These are phyloP conservation scores for Crepidotus variabilis DNA, from an alignment of 768 basidiomycete species.

Conservation along the genomic window DNA sequence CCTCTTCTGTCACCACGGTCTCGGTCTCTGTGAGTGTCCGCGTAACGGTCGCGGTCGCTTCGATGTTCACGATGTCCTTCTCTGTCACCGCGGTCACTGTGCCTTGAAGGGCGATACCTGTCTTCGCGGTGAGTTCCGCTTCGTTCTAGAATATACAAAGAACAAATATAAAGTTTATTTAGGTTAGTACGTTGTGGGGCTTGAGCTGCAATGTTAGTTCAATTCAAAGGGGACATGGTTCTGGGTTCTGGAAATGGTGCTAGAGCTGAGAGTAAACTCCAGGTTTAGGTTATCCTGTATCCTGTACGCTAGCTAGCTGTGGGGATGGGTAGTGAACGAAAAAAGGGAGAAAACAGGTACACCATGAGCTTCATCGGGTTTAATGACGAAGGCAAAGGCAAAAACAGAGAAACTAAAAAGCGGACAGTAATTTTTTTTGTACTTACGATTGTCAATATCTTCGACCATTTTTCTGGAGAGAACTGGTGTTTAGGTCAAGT, in stretches of 20 bases:
- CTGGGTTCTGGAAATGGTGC: not conserved
- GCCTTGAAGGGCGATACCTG: constrained; percentile 63
- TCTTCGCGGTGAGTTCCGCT: constrained; percentile 56
- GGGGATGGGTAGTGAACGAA: constrained; percentile 52
- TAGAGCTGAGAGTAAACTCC: constrained; percentile 7
- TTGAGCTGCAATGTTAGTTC: constrained; percentile 16
- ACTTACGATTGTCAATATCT: constrained; percentile 60
- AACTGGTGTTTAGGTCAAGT: constrained; percentile 10
- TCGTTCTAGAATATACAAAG: constrained; percentile 44
- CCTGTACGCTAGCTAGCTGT: constrained; percentile 52
- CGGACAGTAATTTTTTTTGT: constrained; percentile 4
- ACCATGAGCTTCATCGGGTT: constrained; percentile 62
- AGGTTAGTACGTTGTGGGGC: constrained; percentile 42
- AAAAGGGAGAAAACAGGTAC: constrained; percentile 42
- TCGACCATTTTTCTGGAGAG: constrained; percentile 23
- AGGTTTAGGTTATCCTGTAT: not conserved
- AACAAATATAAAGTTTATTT: constrained; percentile 34
- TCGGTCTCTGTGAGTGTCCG: constrained; percentile 25
- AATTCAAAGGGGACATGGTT: constrained; percentile 5
- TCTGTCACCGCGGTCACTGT: constrained; percentile 49
- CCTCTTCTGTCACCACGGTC: constrained; percentile 31
- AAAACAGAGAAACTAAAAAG: constrained; percentile 10
- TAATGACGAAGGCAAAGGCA: constrained; percentile 32
- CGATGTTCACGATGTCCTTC: constrained; percentile 45
- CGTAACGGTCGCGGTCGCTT: constrained; percentile 45